Percentiles rank a stretch among this genome's conserved stretches.
Evolutionary conservation across 2,329 filamentous ascomycete species (phyloP).

Genomic region (Didymosphaeria variabile): DNA sequence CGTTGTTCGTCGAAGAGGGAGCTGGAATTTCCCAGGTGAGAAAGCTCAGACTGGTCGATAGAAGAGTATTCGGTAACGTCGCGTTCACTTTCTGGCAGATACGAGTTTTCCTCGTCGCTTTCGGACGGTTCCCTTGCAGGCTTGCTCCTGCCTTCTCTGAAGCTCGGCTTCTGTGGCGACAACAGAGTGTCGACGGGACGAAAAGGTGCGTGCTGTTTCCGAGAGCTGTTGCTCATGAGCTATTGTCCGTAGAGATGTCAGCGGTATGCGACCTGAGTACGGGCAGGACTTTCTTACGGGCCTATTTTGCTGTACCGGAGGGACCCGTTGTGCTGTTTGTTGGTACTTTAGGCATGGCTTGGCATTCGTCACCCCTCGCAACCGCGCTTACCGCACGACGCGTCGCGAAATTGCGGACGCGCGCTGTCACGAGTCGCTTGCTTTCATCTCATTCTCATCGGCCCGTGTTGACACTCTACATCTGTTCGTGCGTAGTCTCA

Average conservation of each 20-base stretch:
- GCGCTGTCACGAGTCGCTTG: slow-evolving; percentile 9
- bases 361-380: slow-evolving; percentile 22
- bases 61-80: slow-evolving; percentile 11
- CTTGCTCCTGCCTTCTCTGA: slow-evolving; percentile 16
- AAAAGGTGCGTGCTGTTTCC: slow-evolving; percentile 43
- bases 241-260: not conserved
- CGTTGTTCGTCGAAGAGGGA: slow-evolving; percentile 45
- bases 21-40: slow-evolving; percentile 42
- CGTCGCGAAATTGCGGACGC: slow-evolving; percentile 5
- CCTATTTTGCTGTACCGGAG: slow-evolving; percentile 5
- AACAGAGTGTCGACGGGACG: slow-evolving; percentile 46
- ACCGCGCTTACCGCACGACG: slow-evolving; percentile 13
- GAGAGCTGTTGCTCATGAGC: slow-evolving; percentile 38
- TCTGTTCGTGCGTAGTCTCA: not conserved
- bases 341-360: slow-evolving; percentile 18
- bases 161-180: slow-evolving; percentile 44
- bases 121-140: not conserved
- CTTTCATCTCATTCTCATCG: not conserved
- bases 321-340: slow-evolving; percentile 18
- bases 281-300: slow-evolving; percentile 7
- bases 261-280: not conserved
- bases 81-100: slow-evolving; percentile 11
- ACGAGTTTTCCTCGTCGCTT: slow-evolving; percentile 17
- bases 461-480: not conserved
- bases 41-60: slow-evolving; percentile 24